Conservation (phyloP, 352 stramenopile genomes). For the Aphanomyces cochlioides region DNA sequence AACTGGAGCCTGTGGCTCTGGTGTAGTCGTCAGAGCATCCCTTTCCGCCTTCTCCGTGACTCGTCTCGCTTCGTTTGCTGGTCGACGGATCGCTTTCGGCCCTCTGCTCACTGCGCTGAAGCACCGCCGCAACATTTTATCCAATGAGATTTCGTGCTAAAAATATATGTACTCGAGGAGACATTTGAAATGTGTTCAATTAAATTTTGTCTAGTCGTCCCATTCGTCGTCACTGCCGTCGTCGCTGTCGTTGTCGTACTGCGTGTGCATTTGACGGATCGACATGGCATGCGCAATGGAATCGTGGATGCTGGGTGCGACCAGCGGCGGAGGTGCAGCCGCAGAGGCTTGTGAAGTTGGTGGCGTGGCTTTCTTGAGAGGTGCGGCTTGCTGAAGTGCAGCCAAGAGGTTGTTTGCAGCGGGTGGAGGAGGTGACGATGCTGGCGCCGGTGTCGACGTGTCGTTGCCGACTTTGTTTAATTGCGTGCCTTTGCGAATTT, state of each 20-base stretch:
- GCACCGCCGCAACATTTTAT: constrained; percentile 11
- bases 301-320: constrained; percentile 48
- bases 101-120: constrained; percentile 1
- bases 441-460: neutral
- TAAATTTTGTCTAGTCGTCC: constrained; percentile 68
- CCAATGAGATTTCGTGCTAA: neutral
- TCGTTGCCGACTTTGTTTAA: constrained; percentile 36
- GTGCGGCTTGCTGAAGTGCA: constrained; percentile 27
- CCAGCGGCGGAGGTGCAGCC: neutral
- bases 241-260: constrained; percentile 67
- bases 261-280: constrained; percentile 67
- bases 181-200: neutral
- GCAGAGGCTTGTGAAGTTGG: constrained; percentile 17
- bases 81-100: constrained; percentile 13
- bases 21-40: neutral
- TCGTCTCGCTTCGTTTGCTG: neutral
- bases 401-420: constrained; percentile 10
- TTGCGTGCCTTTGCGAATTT: constrained; percentile 63
- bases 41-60: constrained; percentile 4
- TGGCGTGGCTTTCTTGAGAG: neutral
- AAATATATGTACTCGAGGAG: neutral
- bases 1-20: neutral
- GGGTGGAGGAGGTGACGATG: constrained; percentile 1
- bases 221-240: constrained; percentile 57
- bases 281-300: constrained; percentile 81